Conservation (phyloP, 768 basidiomycete genomes). For the Strobilomyces confusus region DNA sequence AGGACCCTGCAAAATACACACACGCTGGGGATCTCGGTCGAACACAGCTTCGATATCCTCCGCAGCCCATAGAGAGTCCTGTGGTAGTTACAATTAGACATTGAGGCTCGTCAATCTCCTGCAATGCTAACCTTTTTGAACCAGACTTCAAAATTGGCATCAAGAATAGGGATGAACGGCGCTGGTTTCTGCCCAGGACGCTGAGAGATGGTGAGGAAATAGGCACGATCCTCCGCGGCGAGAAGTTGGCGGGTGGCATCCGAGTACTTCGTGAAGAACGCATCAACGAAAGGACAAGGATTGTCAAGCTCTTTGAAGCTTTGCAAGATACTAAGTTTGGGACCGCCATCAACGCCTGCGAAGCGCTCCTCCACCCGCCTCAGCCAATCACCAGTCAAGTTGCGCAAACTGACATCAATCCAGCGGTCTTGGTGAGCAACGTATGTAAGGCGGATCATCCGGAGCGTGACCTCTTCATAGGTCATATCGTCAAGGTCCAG, state of each 20-base stretch:
- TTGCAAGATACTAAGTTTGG: constrained; percentile 79
- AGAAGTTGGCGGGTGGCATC: constrained; percentile 81
- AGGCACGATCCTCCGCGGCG: constrained; percentile 89
- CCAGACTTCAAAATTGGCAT: constrained; percentile 94
- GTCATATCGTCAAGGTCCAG: constrained; percentile 95
- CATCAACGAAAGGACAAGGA: constrained; percentile 69
- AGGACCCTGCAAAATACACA: constrained; percentile 96
- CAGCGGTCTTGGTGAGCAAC: constrained; percentile 88
- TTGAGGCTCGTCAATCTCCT: background rate
- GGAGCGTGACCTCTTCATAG: constrained; percentile 90
- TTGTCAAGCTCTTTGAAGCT: constrained; percentile 84
- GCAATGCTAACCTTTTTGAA: constrained; percentile 84
- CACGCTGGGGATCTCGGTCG: constrained; percentile 97
- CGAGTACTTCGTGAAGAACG: constrained; percentile 84
- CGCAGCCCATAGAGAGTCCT: constrained; percentile 97
- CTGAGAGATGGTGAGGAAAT: constrained; percentile 94
- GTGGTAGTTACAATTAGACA: constrained; percentile 11
- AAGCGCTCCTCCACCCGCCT: constrained; percentile 95
- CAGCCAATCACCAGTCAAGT: constrained; percentile 95
- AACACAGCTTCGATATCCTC: constrained; percentile 99
- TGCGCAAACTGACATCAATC: constrained; percentile 89
- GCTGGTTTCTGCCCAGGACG: constrained; percentile 97
- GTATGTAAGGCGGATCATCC: constrained; percentile 94
- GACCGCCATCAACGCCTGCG: constrained; percentile 78
- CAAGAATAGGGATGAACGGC: constrained; percentile 95